A percentile compares a stretch with the other conserved stretches of the same genome.
Evolutionary conservation across 1,284 basidiomycete genomes (phyloP).

Genomic region (Ganoderma sinense): DNA sequence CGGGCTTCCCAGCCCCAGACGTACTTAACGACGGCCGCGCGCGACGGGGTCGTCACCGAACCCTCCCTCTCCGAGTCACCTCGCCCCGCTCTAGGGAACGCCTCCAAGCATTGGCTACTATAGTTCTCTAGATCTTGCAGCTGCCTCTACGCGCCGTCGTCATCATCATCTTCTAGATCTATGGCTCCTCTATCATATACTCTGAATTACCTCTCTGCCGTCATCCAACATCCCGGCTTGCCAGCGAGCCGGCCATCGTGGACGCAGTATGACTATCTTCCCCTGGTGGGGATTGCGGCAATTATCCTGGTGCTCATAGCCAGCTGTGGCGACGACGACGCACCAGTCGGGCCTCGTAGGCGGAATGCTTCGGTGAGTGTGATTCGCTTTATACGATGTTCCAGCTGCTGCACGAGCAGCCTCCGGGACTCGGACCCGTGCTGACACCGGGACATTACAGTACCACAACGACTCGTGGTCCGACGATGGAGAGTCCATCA

Average conservation of each 20-base stretch:
- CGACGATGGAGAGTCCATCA: neutral
- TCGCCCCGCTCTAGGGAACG: too few species aligned
- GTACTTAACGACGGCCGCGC: neutral
- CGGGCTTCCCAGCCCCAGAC: neutral
- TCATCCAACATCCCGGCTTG: neutral
- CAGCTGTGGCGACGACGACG: neutral
- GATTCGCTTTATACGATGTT: neutral
- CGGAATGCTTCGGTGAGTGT: neutral
- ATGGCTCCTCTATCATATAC: neutral
- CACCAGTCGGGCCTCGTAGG: neutral
- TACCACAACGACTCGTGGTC: neutral
- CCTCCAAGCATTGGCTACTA: too few species aligned
- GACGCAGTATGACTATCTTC: neutral
- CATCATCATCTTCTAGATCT: neutral
- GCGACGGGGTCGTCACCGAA: neutral
- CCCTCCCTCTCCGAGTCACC: neutral
- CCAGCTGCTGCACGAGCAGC: too few species aligned
- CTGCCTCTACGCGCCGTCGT: neutral
- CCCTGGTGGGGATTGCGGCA: neutral
- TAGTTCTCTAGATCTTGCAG: neutral
- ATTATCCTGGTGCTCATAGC: neutral
- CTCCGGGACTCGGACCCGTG: too few species aligned
- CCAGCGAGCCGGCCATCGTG: neutral
- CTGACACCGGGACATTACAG: neutral
- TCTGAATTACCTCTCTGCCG: neutral